Evolutionary conservation across 768 basidiomycete genomes (phyloP), one percentile per base, ranked within the genome.

Genomic region (Hemileccinum impolitum): DNA sequence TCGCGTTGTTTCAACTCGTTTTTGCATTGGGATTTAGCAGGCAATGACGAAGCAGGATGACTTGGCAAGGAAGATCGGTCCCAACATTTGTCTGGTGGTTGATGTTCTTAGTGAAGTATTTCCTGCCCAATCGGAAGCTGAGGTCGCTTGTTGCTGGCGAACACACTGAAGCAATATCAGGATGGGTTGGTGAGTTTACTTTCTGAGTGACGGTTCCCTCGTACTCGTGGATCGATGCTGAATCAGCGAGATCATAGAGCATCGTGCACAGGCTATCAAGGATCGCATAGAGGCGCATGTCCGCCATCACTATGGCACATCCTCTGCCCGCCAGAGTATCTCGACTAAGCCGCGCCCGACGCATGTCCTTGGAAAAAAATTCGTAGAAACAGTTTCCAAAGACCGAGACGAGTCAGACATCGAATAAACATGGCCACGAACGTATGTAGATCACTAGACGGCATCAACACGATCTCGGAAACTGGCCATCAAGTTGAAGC

Each of bases 51-150:
- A 47, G 25, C 77, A 81, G 41, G 91, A 92, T 59, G 86, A 89
- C 53, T 77, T 77, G 46, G 79, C 84, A 30, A 76, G 84, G 47
- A 77, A 84, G 44, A 84, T 94, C 46, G 37, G 89, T 93, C 9
- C 75, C 93, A 61, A 94, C 93, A 10, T 94, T 92, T 63, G 87
- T 91, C 28, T 96, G 94, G 93, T 65, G 94, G 39, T 70, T 91
- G 23, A 23, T 6, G 6, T 23, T 23, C 23, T 23, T 23, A 3
- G 23, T 23, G 23, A 23, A 3, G 6, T 3, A 23, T 23, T 23
- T 23, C 3, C 23, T 23, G 23, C 23, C 23, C 23, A 23, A 23
- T 23, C 23, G 23, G 23, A 6, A 23, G 6, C 23, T 6, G 23
- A 23, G 3, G 23, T 6, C n/a, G n/a, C n/a, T n/a, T 23, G 23